Evolutionary conservation across 2,329 filamentous ascomycete genomes (phyloP), one percentile per base, ranked within the genome.

Genomic region (Neonectria magnoliae): DNA sequence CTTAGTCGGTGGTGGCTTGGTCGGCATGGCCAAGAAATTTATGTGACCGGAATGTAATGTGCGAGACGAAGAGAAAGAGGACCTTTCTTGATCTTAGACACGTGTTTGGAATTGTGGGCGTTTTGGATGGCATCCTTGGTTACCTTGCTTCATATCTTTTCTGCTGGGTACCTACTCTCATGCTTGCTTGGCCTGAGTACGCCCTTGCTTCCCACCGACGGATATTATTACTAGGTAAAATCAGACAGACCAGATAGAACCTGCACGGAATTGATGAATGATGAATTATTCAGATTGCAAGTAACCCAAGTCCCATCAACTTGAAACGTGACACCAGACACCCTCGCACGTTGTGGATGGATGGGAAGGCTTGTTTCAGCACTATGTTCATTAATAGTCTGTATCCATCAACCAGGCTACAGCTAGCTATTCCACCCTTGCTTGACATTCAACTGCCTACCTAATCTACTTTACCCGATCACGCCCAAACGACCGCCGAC

Each of bases 21-120:
- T 73, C 47, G 75, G 75, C 36, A 75, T 83, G 50, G 79, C 80
- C 54, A 82, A 80, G 71, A 79, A 81, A 70, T 84, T 83, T 68
- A 80, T 81, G 55, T 82, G 73, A 73, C n/a, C 47, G 22, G 42
- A 47, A 22, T 25, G 41, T n/a, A 50, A 41, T 33, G 60, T 58
- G 51, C 52, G 45, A 60, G 25, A 57, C 25, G 25, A 25, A 25
- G 25, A 25, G 25, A 25, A 25, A 25, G 25, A 25, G 45, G 64
- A 56, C 55, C 31, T 57, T 42, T 48, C 47, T 62, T 33, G 31
- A 59, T 54, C 48, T 45, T 60, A 42, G 65, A 64, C 44, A 50
- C 45, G 36, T 47, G 16, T 57, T 56, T 66, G 55, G 59, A 62
- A 57, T 29, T 55, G 33, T 66, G 51, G 71, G 71, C 71, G 70